Evolutionary conservation across 371 early-diverging fungal genomes (phyloP), one percentile per base, ranked within the genome.

Genomic region (Mortierella sp.): DNA sequence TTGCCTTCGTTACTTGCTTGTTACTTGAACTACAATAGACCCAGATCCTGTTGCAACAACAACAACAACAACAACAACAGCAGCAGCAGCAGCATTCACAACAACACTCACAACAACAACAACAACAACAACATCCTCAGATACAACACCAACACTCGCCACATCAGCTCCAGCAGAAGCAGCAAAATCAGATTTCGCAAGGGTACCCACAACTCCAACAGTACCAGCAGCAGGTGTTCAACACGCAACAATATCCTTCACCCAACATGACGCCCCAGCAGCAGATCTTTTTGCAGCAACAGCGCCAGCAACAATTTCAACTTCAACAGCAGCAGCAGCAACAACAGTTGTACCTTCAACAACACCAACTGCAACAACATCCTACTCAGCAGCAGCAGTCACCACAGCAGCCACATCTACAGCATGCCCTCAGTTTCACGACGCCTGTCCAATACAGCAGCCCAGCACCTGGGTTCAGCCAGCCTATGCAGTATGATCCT

Each of bases 41-140:
- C 53, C 79, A 75, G 63, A 80, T 84, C n/a, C 48, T 77, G 44
- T 64, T 83, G 29, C 86, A 86, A 50, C 86, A 85, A 22, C 88
- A 87, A 50, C 86, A 85, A 13, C 79, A 76, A 48, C 85, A 86
- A 8, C 76, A 79, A 26, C 74, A 73, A 14, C 85, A 78, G 37
- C 76, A 80, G 44, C 80, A 74, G n/a, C 87, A 87, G 43, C 74
- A 73, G n/a, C 79, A 85, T 50, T 73, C 82, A 50, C 85, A 84
- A 37, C 71, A 73, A 16, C 74, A 74, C 10, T 85, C 78, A 29
- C 85, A 85, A 9, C 79, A 77, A 45, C 78, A 75, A 31, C 76
- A 70, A n/a, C 82, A 73, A 14, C 79, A 75, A 9, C 77, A 66
- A 9, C 79, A 80, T 31, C 85, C 41, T 14, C 70, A 55, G 7